phyloP scores from a whole-genome alignment of 176 grass and related monocot species.

The Cymbopogon citratus region DNA sequence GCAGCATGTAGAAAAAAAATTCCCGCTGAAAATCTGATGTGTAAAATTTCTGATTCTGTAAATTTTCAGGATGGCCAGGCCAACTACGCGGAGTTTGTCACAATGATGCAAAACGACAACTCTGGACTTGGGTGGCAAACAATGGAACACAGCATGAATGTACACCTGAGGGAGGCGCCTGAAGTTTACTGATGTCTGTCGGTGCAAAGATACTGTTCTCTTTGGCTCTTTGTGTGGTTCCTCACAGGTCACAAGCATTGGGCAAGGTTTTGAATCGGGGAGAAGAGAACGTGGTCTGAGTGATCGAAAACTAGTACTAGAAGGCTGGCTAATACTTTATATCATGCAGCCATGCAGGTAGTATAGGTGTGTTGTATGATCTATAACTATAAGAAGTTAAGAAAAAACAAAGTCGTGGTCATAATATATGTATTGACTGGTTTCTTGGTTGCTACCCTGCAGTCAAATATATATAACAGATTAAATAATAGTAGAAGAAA shows the following conservation, averaged over 20 bases:
- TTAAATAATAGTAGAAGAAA: background rate
- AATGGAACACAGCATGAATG: conserved; percentile 39
- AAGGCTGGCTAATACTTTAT: background rate
- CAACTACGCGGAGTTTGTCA: conserved; percentile 48
- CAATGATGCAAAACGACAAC: conserved; percentile 52
- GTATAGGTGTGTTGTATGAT: background rate
- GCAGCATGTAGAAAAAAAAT: too few species aligned
- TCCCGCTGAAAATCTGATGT: background rate
- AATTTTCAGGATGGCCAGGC: conserved; percentile 50
- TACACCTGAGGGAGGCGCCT: conserved; percentile 34
- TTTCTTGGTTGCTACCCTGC: conserved; percentile 13
- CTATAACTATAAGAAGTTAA: too few species aligned
- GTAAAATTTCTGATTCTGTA: background rate
- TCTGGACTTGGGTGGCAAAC: conserved; percentile 28
- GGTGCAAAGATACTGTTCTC: conserved; percentile 12
- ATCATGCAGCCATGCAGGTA: background rate
- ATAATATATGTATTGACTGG: background rate
- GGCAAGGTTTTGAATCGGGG: background rate
- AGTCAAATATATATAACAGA: background rate
- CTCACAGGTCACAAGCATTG: background rate
- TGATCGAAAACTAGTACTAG: too few species aligned
- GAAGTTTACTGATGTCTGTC: conserved; percentile 30
- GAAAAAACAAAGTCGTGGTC: background rate
- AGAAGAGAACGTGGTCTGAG: background rate
- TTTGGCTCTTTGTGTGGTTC: background rate